phyloP scores from a whole-genome alignment of 2,329 filamentous ascomycete species.

The Talaromyces verruculosus region DNA sequence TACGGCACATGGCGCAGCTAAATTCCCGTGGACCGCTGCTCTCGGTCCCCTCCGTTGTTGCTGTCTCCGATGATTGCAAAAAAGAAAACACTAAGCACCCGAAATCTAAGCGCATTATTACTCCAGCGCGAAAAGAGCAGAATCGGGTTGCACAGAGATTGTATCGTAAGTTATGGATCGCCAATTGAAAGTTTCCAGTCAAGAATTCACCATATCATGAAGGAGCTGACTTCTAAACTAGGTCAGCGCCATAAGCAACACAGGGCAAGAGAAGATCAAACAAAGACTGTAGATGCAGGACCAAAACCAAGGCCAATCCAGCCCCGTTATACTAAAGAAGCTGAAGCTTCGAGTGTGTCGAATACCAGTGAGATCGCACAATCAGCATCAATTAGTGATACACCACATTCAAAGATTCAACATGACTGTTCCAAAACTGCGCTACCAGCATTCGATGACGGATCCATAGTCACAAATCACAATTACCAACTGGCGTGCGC shows the following conservation, averaged over 20 bases:
- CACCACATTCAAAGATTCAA: too few species aligned
- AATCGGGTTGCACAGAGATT: conserved; percentile 17
- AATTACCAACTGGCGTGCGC: background rate
- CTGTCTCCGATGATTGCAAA: background rate
- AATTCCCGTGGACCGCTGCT: background rate
- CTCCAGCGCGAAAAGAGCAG: conserved; percentile 16
- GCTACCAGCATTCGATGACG: background rate
- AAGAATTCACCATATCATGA: background rate
- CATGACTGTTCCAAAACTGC: background rate
- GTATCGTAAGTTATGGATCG: conserved; percentile 10
- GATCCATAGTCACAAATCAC: background rate
- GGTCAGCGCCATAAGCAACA: conserved; percentile 5
- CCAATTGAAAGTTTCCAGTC: background rate
- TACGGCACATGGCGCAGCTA: background rate
- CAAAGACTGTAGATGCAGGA: background rate
- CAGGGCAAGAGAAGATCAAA: background rate
- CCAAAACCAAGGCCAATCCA: background rate
- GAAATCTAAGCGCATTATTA: conserved; percentile 11
- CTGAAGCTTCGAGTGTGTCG: background rate
- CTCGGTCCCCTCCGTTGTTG: background rate
- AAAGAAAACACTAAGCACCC: background rate
- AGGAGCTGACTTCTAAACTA: background rate
- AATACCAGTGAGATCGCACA: background rate
- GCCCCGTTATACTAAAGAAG: background rate
- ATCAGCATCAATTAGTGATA: background rate